Percentiles rank a stretch among this genome's conserved stretches.
phyloP scores from a whole-genome alignment of 305 asterid genomes.

The Solanum hybrid region DNA sequence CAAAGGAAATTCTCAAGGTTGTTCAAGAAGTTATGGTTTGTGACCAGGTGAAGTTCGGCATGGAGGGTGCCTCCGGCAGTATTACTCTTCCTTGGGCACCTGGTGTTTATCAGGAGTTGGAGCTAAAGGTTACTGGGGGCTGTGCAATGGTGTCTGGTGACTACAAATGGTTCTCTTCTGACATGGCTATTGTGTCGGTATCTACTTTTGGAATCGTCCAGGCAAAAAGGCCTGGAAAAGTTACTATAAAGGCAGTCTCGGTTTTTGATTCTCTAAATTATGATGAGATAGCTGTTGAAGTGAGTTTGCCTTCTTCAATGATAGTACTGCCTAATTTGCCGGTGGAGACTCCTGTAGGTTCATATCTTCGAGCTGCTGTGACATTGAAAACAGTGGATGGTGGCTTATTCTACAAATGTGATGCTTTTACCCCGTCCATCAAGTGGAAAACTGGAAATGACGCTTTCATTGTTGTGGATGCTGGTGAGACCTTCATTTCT shows the following conservation, averaged over 20 bases:
- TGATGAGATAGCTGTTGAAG: constrained; percentile 65
- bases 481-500: constrained; percentile 20
- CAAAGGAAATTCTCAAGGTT: constrained; percentile 66
- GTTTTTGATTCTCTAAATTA: constrained; percentile 65
- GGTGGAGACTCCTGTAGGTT: constrained; percentile 66
- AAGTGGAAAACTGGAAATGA: constrained; percentile 73
- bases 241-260: constrained; percentile 65
- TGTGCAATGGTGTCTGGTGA: constrained; percentile 76
- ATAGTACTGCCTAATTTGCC: constrained; percentile 64
- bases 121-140: constrained; percentile 78
- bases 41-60: constrained; percentile 56
- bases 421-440: constrained; percentile 60
- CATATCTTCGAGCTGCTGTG: constrained; percentile 62
- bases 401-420: constrained; percentile 57
- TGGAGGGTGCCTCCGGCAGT: constrained; percentile 23
- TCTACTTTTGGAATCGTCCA: constrained; percentile 74
- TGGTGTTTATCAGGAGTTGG: constrained; percentile 76
- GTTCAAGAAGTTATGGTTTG: constrained; percentile 93
- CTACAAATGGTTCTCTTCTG: constrained; percentile 84
- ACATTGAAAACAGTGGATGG: constrained; percentile 63
- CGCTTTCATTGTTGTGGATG: constrained; percentile 49
- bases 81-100: constrained; percentile 79
- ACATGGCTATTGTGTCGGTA: constrained; percentile 58
- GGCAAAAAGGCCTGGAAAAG: constrained; percentile 80
- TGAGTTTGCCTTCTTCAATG: constrained; percentile 66